A percentile compares a stretch with the other conserved stretches of the same genome.
Conservation (phyloP, 495 filamentous ascomycete species). For the Neurospora sp. region DNA sequence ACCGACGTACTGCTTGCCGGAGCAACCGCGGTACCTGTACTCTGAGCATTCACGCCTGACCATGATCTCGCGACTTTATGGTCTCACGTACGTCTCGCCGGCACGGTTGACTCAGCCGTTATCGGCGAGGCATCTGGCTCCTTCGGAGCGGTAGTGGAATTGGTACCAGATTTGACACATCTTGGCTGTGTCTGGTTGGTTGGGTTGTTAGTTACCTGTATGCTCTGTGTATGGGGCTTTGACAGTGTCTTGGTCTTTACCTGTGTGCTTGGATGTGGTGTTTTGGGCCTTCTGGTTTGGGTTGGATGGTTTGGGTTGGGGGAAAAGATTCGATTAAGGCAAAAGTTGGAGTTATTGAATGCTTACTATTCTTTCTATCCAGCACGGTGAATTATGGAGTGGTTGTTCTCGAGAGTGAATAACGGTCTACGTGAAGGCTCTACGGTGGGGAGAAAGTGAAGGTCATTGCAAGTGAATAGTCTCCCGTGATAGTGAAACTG, state of each 20-base stretch:
- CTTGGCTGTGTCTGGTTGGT: neutral
- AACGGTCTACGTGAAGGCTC: neutral
- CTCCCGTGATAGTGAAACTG: neutral
- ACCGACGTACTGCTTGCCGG: neutral
- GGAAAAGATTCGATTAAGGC: neutral
- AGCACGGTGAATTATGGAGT: neutral
- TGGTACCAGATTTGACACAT: neutral
- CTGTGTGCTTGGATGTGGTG: neutral
- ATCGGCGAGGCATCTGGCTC: neutral
- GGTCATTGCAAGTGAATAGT: neutral
- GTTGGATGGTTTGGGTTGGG: neutral
- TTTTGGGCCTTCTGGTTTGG: neutral
- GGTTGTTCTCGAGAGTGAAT: neutral
- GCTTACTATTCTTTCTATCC: neutral
- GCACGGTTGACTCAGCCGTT: neutral
- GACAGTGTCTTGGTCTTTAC: neutral
- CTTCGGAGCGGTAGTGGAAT: neutral
- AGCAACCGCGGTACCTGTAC: neutral
- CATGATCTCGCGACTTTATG: neutral
- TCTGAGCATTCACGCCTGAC: neutral
- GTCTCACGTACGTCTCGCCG: neutral
- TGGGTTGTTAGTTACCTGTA: neutral
- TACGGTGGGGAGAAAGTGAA: neutral
- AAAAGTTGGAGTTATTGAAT: neutral
- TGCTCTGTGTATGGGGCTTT: neutral